Percentiles rank a stretch among this genome's conserved stretches.
These are phyloP conservation scores for Fagopyrum esculentum DNA, from an alignment of 148 eudicot genomes.

Conservation along the genomic window DNA sequence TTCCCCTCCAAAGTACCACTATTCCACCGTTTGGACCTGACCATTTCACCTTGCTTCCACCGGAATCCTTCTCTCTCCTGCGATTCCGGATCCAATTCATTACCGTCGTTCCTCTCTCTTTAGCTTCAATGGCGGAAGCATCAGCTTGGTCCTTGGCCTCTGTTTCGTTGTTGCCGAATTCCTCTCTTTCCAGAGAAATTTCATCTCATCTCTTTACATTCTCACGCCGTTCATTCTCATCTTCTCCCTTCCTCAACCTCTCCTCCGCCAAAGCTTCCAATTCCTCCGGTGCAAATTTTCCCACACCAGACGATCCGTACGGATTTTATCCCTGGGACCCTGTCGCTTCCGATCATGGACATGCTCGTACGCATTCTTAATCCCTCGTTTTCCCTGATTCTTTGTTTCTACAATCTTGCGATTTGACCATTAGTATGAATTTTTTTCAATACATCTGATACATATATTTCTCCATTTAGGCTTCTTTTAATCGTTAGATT, in stretches of 20 bases:
- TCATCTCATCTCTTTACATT: not conserved
- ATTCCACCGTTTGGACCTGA: not conserved
- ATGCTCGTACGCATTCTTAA: slow-evolving; percentile 2
- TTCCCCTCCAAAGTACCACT: not conserved
- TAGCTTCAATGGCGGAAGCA: slow-evolving; percentile 11
- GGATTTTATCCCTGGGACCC: slow-evolving; percentile 12
- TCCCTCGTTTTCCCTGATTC: not conserved
- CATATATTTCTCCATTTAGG: not conserved
- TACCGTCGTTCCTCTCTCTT: not conserved
- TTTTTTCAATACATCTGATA: not conserved
- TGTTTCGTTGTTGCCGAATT: not conserved
- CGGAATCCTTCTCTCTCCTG: not conserved
- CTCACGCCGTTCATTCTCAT: not conserved
- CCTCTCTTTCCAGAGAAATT: slow-evolving; percentile 6
- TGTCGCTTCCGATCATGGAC: slow-evolving; percentile 9
- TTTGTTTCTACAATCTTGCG: not conserved
- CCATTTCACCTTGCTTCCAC: not conserved
- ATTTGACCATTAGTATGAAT: not conserved
- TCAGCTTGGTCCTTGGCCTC: not conserved
- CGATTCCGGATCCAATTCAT: too few species aligned
- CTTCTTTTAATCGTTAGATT: not conserved
- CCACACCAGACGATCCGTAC: slow-evolving; percentile 9
- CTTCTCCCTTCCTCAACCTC: not conserved
- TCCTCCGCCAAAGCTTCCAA: not conserved
- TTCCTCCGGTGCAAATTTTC: not conserved